Conservation (phyloP, 2,329 filamentous ascomycete genomes). For the Rhynchosporium graminicola region DNA sequence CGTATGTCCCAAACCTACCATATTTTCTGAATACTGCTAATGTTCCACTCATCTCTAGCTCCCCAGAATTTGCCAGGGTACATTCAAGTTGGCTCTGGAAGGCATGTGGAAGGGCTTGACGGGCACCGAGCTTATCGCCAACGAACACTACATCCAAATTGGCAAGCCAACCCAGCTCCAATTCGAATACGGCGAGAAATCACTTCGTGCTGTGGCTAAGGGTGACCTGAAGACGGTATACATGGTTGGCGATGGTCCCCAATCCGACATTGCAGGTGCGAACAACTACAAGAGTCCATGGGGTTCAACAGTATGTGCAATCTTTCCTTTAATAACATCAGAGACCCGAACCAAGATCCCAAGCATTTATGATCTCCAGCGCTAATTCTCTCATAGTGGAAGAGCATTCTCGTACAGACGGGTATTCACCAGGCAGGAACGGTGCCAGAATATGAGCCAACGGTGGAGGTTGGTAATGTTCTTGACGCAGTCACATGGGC, state of each 20-base stretch:
- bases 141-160: conserved; percentile 1
- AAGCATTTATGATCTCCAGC: no score
- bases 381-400: conserved; percentile 48
- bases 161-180: conserved; percentile 42
- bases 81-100: conserved; percentile 50
- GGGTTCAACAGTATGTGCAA: conserved; percentile 46
- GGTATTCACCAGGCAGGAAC: conserved; percentile 57
- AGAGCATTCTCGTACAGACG: conserved; percentile 65
- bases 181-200: conserved; percentile 67
- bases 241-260: conserved; percentile 71
- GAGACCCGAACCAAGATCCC: no score
- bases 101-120: conserved; percentile 12
- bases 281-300: conserved; percentile 59
- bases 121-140: neutral
- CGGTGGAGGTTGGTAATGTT: conserved; percentile 60
- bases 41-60: neutral
- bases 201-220: conserved; percentile 18
- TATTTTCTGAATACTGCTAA: neutral
- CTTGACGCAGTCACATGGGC: conserved; percentile 63
- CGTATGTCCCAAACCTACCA: neutral
- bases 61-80: conserved; percentile 53
- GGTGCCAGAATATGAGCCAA: conserved; percentile 54
- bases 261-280: conserved; percentile 64
- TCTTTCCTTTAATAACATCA: no score
- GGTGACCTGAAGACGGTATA: conserved; percentile 60